Evolutionary conservation across 768 basidiomycete species (phyloP).

Genomic region (Termitomyces sp.): DNA sequence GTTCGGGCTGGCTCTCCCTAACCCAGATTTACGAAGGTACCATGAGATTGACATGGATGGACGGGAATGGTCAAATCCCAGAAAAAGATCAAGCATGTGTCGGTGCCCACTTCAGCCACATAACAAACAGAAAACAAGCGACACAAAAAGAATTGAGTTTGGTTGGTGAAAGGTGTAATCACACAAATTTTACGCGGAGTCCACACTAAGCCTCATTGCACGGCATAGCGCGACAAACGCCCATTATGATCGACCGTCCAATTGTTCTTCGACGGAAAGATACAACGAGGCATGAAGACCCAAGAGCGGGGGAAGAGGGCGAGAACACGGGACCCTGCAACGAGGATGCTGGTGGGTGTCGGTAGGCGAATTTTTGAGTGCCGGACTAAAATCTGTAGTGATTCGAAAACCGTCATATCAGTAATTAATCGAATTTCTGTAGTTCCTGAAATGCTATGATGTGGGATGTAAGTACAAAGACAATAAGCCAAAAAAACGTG

Average conservation of each 20-base stretch:
- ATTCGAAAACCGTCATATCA: background rate
- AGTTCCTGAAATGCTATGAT: conserved; percentile 4
- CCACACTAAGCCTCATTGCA: conserved; percentile 1
- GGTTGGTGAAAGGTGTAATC: background rate
- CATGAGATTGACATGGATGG: background rate
- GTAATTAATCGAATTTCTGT: background rate
- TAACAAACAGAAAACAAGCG: background rate
- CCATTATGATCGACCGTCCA: background rate
- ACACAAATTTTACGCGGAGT: background rate
- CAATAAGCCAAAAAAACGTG: background rate
- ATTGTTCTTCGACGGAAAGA: background rate
- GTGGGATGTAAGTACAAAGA: background rate
- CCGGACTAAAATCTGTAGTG: background rate
- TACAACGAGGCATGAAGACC: background rate
- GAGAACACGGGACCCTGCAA: background rate
- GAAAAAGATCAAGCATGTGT: background rate
- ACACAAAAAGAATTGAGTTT: background rate
- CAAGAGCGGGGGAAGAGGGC: background rate
- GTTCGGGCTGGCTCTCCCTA: background rate
- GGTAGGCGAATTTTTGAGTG: background rate
- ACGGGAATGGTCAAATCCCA: too few species aligned
- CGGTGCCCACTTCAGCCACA: background rate
- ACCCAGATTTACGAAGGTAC: background rate
- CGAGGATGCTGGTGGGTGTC: background rate
- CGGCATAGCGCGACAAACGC: background rate